Conservation (phyloP, 805 yeast genomes). For the Candida tibetensis region DNA sequence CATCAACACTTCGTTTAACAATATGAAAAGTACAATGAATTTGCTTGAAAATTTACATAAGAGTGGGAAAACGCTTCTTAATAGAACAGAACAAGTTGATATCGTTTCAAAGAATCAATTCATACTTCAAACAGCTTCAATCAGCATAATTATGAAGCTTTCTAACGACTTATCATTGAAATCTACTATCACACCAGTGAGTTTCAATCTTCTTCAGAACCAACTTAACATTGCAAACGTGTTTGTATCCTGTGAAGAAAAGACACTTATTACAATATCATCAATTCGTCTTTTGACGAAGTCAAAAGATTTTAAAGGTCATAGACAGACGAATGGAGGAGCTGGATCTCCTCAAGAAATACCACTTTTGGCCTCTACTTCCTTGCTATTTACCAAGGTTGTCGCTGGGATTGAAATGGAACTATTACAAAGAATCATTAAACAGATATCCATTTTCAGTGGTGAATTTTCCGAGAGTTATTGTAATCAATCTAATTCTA, state of each 20-base stretch:
- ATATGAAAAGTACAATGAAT: constrained; percentile 8
- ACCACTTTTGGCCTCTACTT: constrained; percentile 14
- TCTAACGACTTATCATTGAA: constrained; percentile 17
- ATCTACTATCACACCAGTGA: constrained; percentile 41
- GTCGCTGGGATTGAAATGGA: constrained; percentile 9
- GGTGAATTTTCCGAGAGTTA: neutral
- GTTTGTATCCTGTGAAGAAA: constrained; percentile 16
- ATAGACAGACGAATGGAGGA: constrained; percentile 12
- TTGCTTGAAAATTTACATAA: neutral
- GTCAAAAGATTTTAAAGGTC: constrained; percentile 23
- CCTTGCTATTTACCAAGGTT: constrained; percentile 15
- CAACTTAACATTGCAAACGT: constrained; percentile 34
- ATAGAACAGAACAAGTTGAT: neutral
- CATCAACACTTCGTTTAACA: constrained; percentile 18
- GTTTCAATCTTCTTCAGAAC: constrained; percentile 36
- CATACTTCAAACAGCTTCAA: constrained; percentile 40
- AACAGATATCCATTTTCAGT: neutral
- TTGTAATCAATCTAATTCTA: constrained; percentile 10
- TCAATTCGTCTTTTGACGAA: constrained; percentile 26
- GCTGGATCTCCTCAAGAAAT: constrained; percentile 16
- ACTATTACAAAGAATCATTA: constrained; percentile 6
- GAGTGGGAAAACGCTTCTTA: neutral
- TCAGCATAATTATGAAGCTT: constrained; percentile 24
- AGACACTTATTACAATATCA: constrained; percentile 19
- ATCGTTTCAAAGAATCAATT: constrained; percentile 17